These are phyloP conservation scores for Brassica hybrid DNA, from an alignment of 441 rosid genomes.

Conservation along the genomic window DNA sequence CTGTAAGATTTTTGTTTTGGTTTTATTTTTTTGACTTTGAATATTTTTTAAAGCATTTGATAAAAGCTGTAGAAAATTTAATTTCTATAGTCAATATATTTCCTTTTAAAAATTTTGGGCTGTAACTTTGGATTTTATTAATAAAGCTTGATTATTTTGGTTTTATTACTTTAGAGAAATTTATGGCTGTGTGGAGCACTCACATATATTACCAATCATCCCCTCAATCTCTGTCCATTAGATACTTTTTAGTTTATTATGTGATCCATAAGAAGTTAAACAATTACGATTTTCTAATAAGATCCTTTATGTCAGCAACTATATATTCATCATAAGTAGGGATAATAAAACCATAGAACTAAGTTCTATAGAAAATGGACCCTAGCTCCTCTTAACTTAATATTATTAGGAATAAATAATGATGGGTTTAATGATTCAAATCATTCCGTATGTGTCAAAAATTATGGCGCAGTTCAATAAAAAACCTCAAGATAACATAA, in stretches of 20 bases:
- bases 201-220: too few relatives aligned
- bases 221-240: neutral
- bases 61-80: too few relatives aligned
- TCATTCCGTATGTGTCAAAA: neutral
- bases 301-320: neutral
- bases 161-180: too few relatives aligned
- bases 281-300: neutral
- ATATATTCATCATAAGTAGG: too few relatives aligned
- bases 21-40: too few relatives aligned
- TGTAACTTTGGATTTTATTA: too few relatives aligned
- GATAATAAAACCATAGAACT: neutral
- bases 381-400: neutral
- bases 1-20: too few relatives aligned
- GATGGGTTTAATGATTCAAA: neutral
- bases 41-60: too few relatives aligned
- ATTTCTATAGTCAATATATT: too few relatives aligned
- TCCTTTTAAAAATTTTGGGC: too few relatives aligned
- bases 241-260: conserved; percentile 18
- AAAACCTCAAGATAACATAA: neutral
- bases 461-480: neutral
- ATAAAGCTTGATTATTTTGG: too few relatives aligned
- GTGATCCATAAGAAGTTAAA: neutral
- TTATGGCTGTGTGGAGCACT: too few relatives aligned
- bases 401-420: neutral
- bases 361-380: neutral